Evolutionary conservation across 192 early-diverging fungal species (phyloP), one percentile per base, ranked within the genome.

Genomic region (Podila verticillata): DNA sequence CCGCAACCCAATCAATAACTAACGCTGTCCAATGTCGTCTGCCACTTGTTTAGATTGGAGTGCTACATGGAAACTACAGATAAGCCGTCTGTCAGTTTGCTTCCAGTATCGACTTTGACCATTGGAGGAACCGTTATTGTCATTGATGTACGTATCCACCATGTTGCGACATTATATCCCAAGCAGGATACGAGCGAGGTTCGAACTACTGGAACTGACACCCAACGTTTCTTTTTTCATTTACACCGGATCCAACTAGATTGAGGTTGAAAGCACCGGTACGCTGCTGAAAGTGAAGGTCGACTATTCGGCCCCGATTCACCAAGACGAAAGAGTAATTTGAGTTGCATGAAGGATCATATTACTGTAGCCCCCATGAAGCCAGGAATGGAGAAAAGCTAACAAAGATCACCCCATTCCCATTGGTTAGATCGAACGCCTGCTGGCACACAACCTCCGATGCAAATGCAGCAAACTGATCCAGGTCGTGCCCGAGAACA

Each of bases 71-170:
- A 80, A 29, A 80, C 13, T 44, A 44, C 77, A 36, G 65, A 66
- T 67, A 68, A 70, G 0, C 26, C 70, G 39, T 24, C 65, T 24
- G 61, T 72, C 44, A 72, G 66, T 30, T 10, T 58, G 4, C 31
- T 80, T 8, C 70, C 70, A 48, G 77, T 80, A 5, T 80, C 77
- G 19, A 80, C 70, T 29, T 44, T 80, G 28, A 80, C 77, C 3
- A 80, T 80, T 10, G 77, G 77, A 54, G 77, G 77, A 39, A 80
- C 66, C 3, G 77, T 80, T 19, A 80, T 80, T 68, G 77, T 80
- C 35, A 68, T 80, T 39, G 77, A 80, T 65, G 77, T 80, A 59
- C 3, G 77, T 64, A 3, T 13, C 12, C 17, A 12, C 8, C 17
- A 13, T 47, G 36, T 4, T n/a, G 17, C 19, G 26, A 20, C 39